Conservation (phyloP, 2,329 filamentous ascomycete species). For the Pseudopyricularia javanii region DNA sequence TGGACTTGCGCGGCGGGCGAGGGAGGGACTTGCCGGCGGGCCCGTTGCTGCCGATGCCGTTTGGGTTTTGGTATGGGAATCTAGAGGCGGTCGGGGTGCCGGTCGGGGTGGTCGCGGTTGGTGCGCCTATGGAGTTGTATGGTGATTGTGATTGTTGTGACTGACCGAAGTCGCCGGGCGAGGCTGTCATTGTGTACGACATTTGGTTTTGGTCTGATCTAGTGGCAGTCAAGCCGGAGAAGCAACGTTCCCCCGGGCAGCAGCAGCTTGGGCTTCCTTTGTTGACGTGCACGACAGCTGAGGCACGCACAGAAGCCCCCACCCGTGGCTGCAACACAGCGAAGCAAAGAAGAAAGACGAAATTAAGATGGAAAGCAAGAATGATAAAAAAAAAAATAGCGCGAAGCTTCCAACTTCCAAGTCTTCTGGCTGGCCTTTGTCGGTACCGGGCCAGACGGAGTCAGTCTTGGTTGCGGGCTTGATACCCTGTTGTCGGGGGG, state of each 20-base stretch:
- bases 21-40: not conserved
- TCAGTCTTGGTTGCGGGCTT: too few relatives aligned
- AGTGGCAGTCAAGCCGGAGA: not conserved
- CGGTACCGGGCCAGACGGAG: too few relatives aligned
- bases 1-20: conserved; percentile 12
- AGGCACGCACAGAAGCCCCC: not conserved
- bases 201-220: too few relatives aligned
- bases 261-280: not conserved
- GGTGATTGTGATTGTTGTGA: not conserved
- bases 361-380: too few relatives aligned
- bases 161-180: not conserved
- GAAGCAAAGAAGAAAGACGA: conserved; percentile 12
- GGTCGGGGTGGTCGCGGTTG: not conserved
- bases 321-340: not conserved
- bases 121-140: not conserved
- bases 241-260: not conserved
- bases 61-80: not conserved
- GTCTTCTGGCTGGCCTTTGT: too few relatives aligned
- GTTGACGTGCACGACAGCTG: not conserved
- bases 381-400: not conserved
- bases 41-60: not conserved
- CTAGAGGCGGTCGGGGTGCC: not conserved
- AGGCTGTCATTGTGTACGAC: not conserved
- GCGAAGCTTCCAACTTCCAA: not conserved
- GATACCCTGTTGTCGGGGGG: too few relatives aligned